A percentile compares a stretch with the other conserved stretches of the same genome.
Conservation (phyloP, 2,329 filamentous ascomycete genomes). For the Colletotrichum sp. region DNA sequence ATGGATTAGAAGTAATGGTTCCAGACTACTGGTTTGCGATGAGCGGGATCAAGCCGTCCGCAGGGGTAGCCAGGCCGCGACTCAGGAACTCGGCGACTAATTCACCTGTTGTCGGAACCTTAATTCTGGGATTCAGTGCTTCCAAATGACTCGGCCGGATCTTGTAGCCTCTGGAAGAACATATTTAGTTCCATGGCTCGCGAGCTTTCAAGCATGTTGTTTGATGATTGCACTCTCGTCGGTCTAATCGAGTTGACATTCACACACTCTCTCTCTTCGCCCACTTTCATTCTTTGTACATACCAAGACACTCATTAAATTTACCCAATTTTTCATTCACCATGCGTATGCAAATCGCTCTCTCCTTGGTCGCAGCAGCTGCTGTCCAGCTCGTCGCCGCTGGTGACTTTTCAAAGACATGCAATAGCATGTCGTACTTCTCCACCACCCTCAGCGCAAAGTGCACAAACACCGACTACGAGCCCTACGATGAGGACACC, state of each 20-base stretch:
- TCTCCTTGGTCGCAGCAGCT: not conserved
- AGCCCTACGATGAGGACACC: not conserved
- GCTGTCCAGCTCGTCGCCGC: not conserved
- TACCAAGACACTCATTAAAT: not conserved
- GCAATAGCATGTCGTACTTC: not conserved
- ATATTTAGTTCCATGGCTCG: not conserved
- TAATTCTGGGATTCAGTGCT: not conserved
- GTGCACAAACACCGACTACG: not conserved
- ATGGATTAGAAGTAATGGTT: not conserved
- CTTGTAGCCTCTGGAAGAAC: not conserved
- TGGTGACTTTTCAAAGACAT: not conserved
- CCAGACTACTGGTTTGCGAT: no score
- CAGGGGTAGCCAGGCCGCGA: not conserved
- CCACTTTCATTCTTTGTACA: not conserved
- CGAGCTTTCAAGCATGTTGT: fast-evolving
- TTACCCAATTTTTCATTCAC: not conserved
- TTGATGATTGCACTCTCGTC: not conserved
- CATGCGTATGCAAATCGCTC: not conserved
- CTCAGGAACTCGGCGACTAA: not conserved
- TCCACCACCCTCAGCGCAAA: not conserved
- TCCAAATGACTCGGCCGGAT: not conserved
- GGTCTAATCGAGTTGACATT: not conserved
- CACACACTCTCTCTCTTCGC: not conserved
- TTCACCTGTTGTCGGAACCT: not conserved
- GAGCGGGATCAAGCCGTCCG: not conserved